Conservation (phyloP, 2,329 filamentous ascomycete species). For the Aspergillus brunneoviolaceus region DNA sequence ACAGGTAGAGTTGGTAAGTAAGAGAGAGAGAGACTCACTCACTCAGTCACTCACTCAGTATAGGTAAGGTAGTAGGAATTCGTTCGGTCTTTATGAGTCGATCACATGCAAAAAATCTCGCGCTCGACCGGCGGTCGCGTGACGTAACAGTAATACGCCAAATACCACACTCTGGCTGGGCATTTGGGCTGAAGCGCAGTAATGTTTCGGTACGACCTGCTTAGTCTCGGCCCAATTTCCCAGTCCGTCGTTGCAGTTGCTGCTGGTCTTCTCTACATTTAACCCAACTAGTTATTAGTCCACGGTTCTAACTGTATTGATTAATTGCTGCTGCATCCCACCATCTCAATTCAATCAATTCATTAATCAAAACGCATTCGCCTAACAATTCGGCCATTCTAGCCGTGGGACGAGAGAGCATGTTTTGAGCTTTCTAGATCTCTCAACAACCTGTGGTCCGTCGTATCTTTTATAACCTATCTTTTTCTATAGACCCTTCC, state of each 20-base stretch:
- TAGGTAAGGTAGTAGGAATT: slow-evolving; percentile 9
- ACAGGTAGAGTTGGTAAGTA: slow-evolving; percentile 4
- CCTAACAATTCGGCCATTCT: neutral
- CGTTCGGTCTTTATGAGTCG: slow-evolving; percentile 24
- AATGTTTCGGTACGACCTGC: slow-evolving; percentile 10
- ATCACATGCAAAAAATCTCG: slow-evolving; percentile 39
- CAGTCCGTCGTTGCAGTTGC: slow-evolving; percentile 2
- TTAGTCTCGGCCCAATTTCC: slow-evolving; percentile 20
- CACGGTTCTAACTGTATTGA: neutral
- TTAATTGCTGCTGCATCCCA: neutral
- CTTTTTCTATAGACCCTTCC: neutral
- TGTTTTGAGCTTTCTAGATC: neutral
- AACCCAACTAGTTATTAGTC: neutral
- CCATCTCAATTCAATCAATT: neutral
- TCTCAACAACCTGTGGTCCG: neutral
- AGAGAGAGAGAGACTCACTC: no score
- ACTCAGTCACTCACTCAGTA: no score
- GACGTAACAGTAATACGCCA: slow-evolving; percentile 34
- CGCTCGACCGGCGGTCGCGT: slow-evolving; percentile 28
- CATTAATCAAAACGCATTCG: neutral
- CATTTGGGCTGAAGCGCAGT: slow-evolving; percentile 3
- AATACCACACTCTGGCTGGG: slow-evolving; percentile 16
- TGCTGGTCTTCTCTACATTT: slow-evolving; percentile 1
- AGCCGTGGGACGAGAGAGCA: neutral
- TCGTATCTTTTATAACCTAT: neutral